Conservation (phyloP, 2,329 filamentous ascomycete genomes). For the Teratosphaeria viscida region DNA sequence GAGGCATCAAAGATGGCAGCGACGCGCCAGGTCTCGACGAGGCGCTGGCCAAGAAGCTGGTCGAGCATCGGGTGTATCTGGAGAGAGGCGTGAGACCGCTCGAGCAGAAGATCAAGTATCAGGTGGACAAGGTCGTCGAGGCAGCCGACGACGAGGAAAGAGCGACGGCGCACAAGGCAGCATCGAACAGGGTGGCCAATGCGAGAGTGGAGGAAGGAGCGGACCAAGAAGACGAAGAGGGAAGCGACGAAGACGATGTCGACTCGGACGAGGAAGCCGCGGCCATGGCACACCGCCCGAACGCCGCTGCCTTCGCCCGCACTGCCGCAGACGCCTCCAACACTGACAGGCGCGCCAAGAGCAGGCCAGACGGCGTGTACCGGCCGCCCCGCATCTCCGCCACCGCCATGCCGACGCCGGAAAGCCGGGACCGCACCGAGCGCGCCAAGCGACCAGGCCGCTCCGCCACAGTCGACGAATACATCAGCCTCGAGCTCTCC, state of each 20-base stretch:
- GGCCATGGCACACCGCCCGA: constrained; percentile 53
- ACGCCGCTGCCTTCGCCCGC: constrained; percentile 37
- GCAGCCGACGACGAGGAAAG: constrained; percentile 67
- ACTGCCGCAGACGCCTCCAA: constrained; percentile 13
- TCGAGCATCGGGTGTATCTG: constrained; percentile 81
- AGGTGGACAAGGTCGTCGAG: constrained; percentile 88
- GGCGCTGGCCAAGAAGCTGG: constrained; percentile 72
- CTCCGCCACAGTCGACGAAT: constrained; percentile 85
- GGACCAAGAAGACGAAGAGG: constrained; percentile 20
- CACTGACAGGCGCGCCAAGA: constrained; percentile 21
- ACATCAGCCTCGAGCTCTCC: constrained; percentile 75
- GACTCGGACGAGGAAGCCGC: constrained; percentile 39
- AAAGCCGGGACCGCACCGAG: constrained; percentile 49
- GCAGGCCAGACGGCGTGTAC: constrained; percentile 60
- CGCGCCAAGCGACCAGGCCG: constrained; percentile 56
- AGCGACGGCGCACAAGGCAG: constrained; percentile 27
- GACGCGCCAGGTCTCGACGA: constrained; percentile 42
- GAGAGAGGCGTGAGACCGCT: constrained; percentile 86
- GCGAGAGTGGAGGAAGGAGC: constrained; percentile 7
- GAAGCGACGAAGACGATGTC: constrained; percentile 23
- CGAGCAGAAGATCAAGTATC: constrained; percentile 84
- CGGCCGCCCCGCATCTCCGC: constrained; percentile 80
- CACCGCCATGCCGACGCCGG: constrained; percentile 55
- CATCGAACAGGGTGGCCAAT: constrained; percentile 10
- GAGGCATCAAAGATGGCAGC: constrained; percentile 25